Percentiles rank a stretch among this genome's conserved stretches.
phyloP scores from a whole-genome alignment of 192 early-diverging fungal genomes.

The Obelidium mucronatum region DNA sequence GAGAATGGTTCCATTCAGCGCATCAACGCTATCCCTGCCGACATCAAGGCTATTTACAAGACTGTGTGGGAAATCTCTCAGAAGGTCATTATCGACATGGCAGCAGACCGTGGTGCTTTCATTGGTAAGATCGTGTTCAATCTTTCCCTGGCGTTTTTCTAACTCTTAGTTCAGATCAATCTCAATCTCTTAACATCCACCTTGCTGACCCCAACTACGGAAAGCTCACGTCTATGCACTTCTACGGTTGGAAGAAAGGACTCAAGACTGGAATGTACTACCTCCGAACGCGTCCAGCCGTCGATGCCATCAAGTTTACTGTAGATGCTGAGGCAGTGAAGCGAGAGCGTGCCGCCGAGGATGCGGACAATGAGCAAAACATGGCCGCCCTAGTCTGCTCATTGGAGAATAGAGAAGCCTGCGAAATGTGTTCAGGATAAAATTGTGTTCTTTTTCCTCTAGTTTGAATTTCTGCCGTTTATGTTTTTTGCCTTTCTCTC shows the following conservation, averaged over 20 bases:
- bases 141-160: background rate
- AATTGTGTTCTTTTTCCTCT: background rate
- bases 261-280: conserved; percentile 99
- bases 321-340: conserved; percentile 80
- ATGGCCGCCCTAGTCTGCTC: conserved; percentile 84
- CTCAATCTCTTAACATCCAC: conserved; percentile 95
- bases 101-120: conserved; percentile 95
- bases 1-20: conserved; percentile 89
- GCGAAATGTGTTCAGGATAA: conserved; percentile 78
- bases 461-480: conserved; percentile 15
- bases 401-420: conserved; percentile 92
- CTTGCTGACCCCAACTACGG: conserved; percentile 93
- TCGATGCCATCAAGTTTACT: conserved; percentile 98
- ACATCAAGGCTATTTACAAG: conserved; percentile 96
- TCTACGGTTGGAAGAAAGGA: conserved; percentile 97
- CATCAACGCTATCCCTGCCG: conserved; percentile 77
- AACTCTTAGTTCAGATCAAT: conserved; percentile 80
- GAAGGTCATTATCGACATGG: conserved; percentile 93
- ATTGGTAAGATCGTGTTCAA: conserved; percentile 62
- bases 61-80: conserved; percentile 96
- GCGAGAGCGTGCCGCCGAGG: conserved; percentile 35
- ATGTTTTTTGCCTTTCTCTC: conserved; percentile 1
- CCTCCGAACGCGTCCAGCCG: conserved; percentile 93
- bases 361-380: conserved; percentile 23
- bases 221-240: conserved; percentile 97